Evolutionary conservation across 805 yeast genomes (phyloP), one percentile per base, ranked within the genome.

Genomic region (Candida gorgasii): DNA sequence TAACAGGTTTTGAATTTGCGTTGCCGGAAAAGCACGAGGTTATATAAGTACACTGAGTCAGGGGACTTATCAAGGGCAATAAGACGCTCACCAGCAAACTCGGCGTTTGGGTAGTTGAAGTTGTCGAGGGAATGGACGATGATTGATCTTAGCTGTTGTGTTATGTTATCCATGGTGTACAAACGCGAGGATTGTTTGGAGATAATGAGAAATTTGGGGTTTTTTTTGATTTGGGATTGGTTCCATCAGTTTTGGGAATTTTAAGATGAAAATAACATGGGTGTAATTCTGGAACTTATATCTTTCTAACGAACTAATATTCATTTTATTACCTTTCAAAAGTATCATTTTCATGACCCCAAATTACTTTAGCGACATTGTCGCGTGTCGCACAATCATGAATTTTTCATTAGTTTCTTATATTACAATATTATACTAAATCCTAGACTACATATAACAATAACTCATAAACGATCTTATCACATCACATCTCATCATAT

Each of bases 21-120:
- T 46, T 73, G 78, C 43, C 82, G 79, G 54, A 65, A 80, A 41
- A 86, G 69, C 1, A 86, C 81, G 28, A 86, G 65, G 12, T 86
- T 88, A 56, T 86, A 82, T 29, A 89, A 65, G 59, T 88, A 86
- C 3, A 78, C 58, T 8, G 90, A 76, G 41, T 83, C 87, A 5
- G 75, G 59, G 47, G 79, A 75, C 28, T 71, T 61, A 36, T 73
- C 73, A 39, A 79, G 76, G 1, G 96, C 88, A 24, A 85, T 63
- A 16, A 89, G 68, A 49, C 95, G 72, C 59, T 93, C 98, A 13
- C 89, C 80, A 4, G 92, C 82, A 63, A 93, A 88, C 55, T 84
- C 89, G 1, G 98, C 97, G 19, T 90, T 85, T 11, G 71, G 65
- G 34, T 77, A 65, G 46, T 86, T 73, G 55, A 82, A 89, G 45